Base-by-base conservation (phyloP, 345 rosid genomes). In the Citrus inodora region DNA sequence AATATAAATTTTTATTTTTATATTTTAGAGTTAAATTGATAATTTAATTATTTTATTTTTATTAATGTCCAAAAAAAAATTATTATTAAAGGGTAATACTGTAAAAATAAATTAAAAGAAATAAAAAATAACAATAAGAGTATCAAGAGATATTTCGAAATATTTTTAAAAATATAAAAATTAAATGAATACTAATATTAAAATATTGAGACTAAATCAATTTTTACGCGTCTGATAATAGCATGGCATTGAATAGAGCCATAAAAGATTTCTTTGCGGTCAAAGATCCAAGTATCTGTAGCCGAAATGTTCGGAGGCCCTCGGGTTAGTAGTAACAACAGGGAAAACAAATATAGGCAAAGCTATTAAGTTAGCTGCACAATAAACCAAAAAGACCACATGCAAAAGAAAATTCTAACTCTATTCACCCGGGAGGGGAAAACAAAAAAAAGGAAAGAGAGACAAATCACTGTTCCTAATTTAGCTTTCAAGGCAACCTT, bases 401-500 rank as follows among this genome's bases (percentile, higher is more conserved):
- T 56, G 61, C 32, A 71, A 28, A 71, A 37, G 53, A 63, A 55
- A 60, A 46, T 64, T 77, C 83, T 74, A 35, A 59, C 55, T 73
- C 67, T n/a, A 76, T 19, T 35, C 6, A 42, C 76, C 83, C 16
- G 24, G 37, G 7, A 9, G 4, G 0, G 2, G 22, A 56, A 9
- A 38, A 38, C 8, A 7, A 38, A 38, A 38, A 42, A 53, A 60
- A 73, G 61, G 16, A 42, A 33, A 79, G 46, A 33, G 78, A 74
- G 71, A 35, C 70, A 80, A 73, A 70, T 75, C 10, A 42, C 6
- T 35, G 38, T 17, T 58, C 42, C 64, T 80, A 67, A 71, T 56
- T 42, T 30, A 4, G 40, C 71, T 74, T 67, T 86, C 86, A 87
- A 22, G 88, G 89, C 55, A 87, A 82, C 79, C 86, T 83, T 48